Evolutionary conservation across 495 filamentous ascomycete genomes (phyloP), one percentile per base, ranked within the genome.

Genomic region (Bombardia bombarda): DNA sequence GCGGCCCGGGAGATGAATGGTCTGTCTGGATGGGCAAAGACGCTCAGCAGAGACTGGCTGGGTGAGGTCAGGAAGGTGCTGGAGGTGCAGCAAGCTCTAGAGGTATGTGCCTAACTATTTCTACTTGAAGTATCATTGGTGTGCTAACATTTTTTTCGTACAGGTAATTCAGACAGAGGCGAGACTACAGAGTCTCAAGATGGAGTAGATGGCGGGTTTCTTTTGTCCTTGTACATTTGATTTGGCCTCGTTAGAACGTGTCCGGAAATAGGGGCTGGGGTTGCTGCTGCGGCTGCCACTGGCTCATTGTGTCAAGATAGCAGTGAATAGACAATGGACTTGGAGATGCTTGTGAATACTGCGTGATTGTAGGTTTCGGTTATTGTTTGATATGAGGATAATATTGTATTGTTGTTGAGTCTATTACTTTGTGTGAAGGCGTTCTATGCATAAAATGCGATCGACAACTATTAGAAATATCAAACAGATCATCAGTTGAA

Each of bases 1-100:
- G 92, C 92, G 30, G 88, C 90, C 7, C 74, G 93, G 49, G 92
- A 98, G 72, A 90, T 97, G 86, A 97, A 95, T 59, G 76, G 76
- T 16, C 70, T 98, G 38, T 72, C 77, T 42, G 92, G 92, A 18
- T 97, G 93, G 92, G 88, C 90, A 18, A 94, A 89, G 70, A 90
- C 84, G 37, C 66, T 98, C 58, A 89, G 85, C 58, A 78, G 82
- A 55, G 92, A 98, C 60, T 98, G 92, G 92, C 55, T 98, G 52
- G 77, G 70, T 31, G 92, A 98, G 73, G 81, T 85, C 19, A 75
- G 92, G 52, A 79, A 82, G 65, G 83, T 93, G 50, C 68, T 97
- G 65, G 92, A 98, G 65, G 93, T 97, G 31, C 80, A 86, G 67
- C 90, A 97, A 66, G 92, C 92, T 56, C 69, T 98, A 51, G 92